Base-by-base conservation (phyloP, 2,329 filamentous ascomycete genomes). In the Ophiostoma sp. region DNA sequence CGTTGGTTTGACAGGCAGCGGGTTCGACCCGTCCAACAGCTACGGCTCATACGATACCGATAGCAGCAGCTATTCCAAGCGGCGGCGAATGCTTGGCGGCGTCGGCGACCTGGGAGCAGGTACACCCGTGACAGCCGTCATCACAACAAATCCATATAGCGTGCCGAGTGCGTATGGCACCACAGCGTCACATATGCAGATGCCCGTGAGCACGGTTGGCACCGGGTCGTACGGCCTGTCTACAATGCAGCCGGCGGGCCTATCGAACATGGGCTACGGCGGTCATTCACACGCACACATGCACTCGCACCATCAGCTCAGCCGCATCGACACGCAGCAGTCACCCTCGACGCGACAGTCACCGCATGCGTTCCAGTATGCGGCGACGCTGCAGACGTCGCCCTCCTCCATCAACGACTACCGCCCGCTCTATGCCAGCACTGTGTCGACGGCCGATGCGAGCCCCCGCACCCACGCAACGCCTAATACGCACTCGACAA, bases 401-500 rank as follows among this genome's bases (percentile, higher is more conserved):
- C 68, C 71, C 1, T 69, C 70, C 8, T 69, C 71, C 7, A 64
- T 70, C 0, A 67, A 64, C 42, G 68, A 71, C 44, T 71, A 71
- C 64, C 71, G 68, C 27, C 40, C 68, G 7, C 71, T 72, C 1
- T 72, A 71, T 55, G 62, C 55, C 9, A 68, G 64, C 68, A 68
- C 49, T 6, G 52, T 67, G 8, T 69, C 55, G 27, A 36, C 71
- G 18, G 65, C 69, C 2, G 70, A 65, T 27, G 68, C 69, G 3
- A 72, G 71, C 47, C 71, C 71, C 3, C 71, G 71, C 2, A 70
- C 70, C 4, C 70, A 71, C n/a, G 49, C 70, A 47, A 71, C 71
- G 12, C 68, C 71, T 5, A 72, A 70, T 38, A 67, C 71, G 1
- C 66, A 71, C 68, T 55, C 49, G 55, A 69, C 67, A 12, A 63